A percentile compares a stretch with the other conserved stretches of the same genome.
These are phyloP conservation scores for Cladosporium austrohemisphaericum DNA, from an alignment of 2,329 filamentous ascomycete species.

Conservation along the genomic window DNA sequence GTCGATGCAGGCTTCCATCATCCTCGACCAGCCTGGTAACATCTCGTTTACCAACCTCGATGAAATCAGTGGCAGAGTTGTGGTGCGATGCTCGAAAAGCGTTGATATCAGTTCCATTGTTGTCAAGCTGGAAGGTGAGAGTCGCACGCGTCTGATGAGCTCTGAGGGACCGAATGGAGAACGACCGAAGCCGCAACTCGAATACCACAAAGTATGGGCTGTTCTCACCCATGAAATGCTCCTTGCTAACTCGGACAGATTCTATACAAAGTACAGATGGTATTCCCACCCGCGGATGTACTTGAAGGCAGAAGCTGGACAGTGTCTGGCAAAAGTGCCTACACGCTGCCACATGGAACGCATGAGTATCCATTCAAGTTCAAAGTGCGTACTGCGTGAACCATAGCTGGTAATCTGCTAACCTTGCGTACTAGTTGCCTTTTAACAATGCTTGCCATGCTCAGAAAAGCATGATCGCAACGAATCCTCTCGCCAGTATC, in stretches of 20 bases:
- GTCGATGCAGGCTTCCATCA: conserved; percentile 28
- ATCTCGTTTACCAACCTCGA: conserved; percentile 66
- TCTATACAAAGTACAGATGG: conserved; percentile 67
- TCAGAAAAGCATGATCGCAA: conserved; percentile 10
- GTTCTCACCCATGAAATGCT: not conserved
- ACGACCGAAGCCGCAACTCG: conserved; percentile 46
- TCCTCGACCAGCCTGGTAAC: conserved; percentile 32
- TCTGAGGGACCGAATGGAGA: conserved; percentile 35
- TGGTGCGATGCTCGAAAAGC: conserved; percentile 42
- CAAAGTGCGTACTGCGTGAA: conserved; percentile 49
- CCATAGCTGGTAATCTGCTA: not conserved
- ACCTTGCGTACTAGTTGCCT: conserved; percentile 25
- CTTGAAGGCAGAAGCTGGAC: conserved; percentile 28
- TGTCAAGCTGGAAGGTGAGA: conserved; percentile 81
- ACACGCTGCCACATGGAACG: conserved; percentile 63
- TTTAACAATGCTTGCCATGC: conserved; percentile 69
- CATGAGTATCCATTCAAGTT: conserved; percentile 77
- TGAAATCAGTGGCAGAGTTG: conserved; percentile 58
- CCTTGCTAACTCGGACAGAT: conserved; percentile 49
- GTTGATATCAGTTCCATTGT: conserved; percentile 55
- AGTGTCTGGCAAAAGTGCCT: conserved; percentile 41
- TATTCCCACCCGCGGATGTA: conserved; percentile 61
- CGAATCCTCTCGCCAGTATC: conserved; percentile 38
- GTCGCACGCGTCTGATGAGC: conserved; percentile 61
- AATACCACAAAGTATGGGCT: conserved; percentile 48